Base-by-base conservation (phyloP, 2,329 filamentous ascomycete species). In the Elsinoe arachidis region DNA sequence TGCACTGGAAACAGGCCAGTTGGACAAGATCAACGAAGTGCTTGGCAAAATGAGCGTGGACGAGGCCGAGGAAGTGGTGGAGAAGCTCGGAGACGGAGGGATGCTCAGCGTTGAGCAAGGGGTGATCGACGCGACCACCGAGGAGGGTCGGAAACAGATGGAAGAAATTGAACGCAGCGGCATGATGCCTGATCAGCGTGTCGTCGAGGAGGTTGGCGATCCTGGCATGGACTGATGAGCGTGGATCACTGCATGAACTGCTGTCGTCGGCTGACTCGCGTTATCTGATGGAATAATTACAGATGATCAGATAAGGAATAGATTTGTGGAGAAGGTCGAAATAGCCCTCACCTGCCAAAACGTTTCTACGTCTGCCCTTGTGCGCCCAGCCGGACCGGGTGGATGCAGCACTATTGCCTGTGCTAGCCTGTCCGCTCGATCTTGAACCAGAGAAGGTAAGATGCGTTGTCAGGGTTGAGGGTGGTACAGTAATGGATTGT, bases 61-160 rank as follows among this genome's bases (percentile, higher is more conserved):
- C 30, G 89, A 95, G 64, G 90, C 90, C 0, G 90, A 96, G 72
- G 86, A 90, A 64, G 76, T 95, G 51, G 88, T 96, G 15, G 86
- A 84, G 64, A 81, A 90, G 68, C 75, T 96, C 60, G 83, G 89
- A 30, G 80, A 93, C 74, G 90, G 90, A 14, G 89, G 88, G 37
- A 92, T 96, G 77, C 73, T 99, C 63, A 96, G 88, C 69, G 72
- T 99, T 53, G 90, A 97, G 70, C 85, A 96, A 68, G 85, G 95
- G 52, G 90, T 99, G 54, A 95, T 99, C 64, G 93, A 99, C 73
- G 89, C 90, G 1, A 99, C 69, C 7, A 72, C 69, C 3, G 69
- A 70, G 37, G 69, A 72, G 59, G 69, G 69, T 11, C 64, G 63
- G 62, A 69, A 68, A 59, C 59, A 62, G 7, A 66, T 72, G 51